These are phyloP conservation scores for Purshia tridentata DNA, from an alignment of 306 rosid species.

Conservation along the genomic window DNA sequence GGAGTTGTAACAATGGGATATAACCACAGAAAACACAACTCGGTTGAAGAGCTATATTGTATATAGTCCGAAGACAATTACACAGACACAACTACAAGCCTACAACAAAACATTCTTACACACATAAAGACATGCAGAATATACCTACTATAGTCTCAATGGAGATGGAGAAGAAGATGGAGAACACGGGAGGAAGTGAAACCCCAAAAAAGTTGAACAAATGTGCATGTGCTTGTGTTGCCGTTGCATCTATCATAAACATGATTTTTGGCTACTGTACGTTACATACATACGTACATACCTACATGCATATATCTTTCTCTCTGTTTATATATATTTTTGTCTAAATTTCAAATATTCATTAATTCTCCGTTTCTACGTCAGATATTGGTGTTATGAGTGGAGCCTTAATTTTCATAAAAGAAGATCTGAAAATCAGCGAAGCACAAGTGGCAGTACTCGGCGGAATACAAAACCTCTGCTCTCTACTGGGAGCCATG, in stretches of 20 bases:
- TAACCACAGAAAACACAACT: too few relatives aligned
- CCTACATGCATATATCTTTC: too few relatives aligned
- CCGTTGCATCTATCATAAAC: conserved; percentile 55
- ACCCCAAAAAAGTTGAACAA: conserved; percentile 37
- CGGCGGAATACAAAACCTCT: conserved; percentile 72
- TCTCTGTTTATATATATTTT: too few relatives aligned
- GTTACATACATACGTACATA: too few relatives aligned
- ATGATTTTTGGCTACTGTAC: conserved; percentile 45
- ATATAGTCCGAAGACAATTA: too few relatives aligned
- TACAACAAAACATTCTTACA: too few relatives aligned
- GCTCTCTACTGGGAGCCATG: conserved; percentile 64
- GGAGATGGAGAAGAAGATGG: conserved; percentile 22
- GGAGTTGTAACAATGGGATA: too few relatives aligned
- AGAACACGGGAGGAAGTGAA: not conserved
- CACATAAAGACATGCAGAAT: not conserved
- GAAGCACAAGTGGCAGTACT: conserved; percentile 68
- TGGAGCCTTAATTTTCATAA: conserved; percentile 83
- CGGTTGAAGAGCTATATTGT: too few relatives aligned
- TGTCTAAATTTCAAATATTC: not conserved
- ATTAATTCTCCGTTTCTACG: too few relatives aligned
- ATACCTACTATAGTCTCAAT: not conserved
- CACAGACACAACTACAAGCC: too few relatives aligned
- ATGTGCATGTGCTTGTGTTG: conserved; percentile 53
- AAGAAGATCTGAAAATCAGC: conserved; percentile 68
- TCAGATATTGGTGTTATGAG: conserved; percentile 95